Conservation (phyloP, 768 basidiomycete genomes). For the Tephrocybe sp. region DNA sequence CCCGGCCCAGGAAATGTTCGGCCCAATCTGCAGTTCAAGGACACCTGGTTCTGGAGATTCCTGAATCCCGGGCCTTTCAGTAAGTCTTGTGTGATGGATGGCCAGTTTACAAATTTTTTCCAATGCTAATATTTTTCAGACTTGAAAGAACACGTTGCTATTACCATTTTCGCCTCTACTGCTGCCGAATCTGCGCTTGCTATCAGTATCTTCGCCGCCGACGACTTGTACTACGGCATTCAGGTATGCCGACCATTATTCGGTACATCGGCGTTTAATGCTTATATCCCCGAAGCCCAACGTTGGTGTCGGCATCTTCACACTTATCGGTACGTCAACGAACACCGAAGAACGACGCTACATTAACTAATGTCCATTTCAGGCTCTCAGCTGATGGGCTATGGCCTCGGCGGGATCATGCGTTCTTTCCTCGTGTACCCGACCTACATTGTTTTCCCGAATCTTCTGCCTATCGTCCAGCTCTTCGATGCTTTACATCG, state of each 20-base stretch:
- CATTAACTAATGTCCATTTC: neutral
- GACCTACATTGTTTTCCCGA: slow-evolving; percentile 43
- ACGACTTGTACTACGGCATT: slow-evolving; percentile 46
- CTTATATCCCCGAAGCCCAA: slow-evolving; percentile 30
- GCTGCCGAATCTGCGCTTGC: slow-evolving; percentile 58
- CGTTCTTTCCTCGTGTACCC: slow-evolving; percentile 51
- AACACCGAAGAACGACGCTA: neutral
- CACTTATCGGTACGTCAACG: slow-evolving; percentile 10
- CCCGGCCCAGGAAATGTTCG: slow-evolving; percentile 31
- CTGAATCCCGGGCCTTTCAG: slow-evolving; percentile 67
- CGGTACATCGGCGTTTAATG: neutral
- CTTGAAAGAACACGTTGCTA: slow-evolving; percentile 59
- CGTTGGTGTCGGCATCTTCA: slow-evolving; percentile 18
- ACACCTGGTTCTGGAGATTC: slow-evolving; percentile 50
- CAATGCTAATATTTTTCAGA: slow-evolving; percentile 25
- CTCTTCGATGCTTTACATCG: slow-evolving; percentile 44
- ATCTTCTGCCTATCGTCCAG: slow-evolving; percentile 38
- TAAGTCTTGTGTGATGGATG: slow-evolving; percentile 25
- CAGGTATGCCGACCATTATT: slow-evolving; percentile 22
- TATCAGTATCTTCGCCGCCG: slow-evolving; percentile 59
- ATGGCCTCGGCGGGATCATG: slow-evolving; percentile 30
- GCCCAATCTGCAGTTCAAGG: slow-evolving; percentile 25
- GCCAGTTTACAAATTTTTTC: no score
- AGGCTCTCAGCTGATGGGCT: slow-evolving; percentile 40
- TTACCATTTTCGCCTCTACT: slow-evolving; percentile 61